Percentiles rank a stretch among this genome's conserved stretches.
phyloP scores from a whole-genome alignment of 2,329 filamentous ascomycete species.

The Dactylella cylindrospora region DNA sequence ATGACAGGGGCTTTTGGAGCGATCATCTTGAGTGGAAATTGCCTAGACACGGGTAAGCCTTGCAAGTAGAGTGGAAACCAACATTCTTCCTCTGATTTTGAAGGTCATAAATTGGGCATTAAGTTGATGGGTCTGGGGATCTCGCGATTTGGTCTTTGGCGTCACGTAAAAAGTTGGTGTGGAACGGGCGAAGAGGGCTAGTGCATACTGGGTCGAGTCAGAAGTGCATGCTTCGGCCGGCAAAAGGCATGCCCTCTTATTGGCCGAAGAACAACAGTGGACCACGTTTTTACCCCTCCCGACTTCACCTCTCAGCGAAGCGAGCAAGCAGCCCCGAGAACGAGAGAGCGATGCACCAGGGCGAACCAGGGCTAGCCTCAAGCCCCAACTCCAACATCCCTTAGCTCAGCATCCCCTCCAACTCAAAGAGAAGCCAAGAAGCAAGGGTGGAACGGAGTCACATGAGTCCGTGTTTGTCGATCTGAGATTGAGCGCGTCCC shows the following conservation, averaged over 20 bases:
- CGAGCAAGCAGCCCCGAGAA: slow-evolving; percentile 13
- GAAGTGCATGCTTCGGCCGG: slow-evolving; percentile 22
- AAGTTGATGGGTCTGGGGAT: too few relatives aligned
- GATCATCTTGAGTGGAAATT: background rate
- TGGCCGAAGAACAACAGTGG: slow-evolving; percentile 13
- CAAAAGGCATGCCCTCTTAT: slow-evolving; percentile 29
- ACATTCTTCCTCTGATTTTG: too few relatives aligned
- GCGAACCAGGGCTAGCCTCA: slow-evolving; percentile 27
- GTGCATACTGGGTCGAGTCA: slow-evolving; percentile 6
- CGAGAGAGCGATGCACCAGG: too few relatives aligned
- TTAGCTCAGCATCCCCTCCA: too few relatives aligned
- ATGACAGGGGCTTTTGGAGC: slow-evolving; percentile 16
- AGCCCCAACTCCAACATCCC: slow-evolving; percentile 6
- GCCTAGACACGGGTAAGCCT: slow-evolving; percentile 13
- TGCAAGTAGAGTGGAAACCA: slow-evolving; percentile 7
- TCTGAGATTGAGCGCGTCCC: slow-evolving; percentile 31
- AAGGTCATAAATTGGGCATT: slow-evolving; percentile 20
- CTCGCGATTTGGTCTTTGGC: too few relatives aligned
- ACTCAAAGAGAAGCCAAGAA: background rate
- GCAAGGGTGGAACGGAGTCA: slow-evolving; percentile 21
- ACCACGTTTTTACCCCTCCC: slow-evolving; percentile 17
- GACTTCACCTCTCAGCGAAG: background rate
- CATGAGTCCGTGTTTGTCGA: slow-evolving; percentile 41
- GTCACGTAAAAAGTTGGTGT: slow-evolving; percentile 18
- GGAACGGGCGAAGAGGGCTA: slow-evolving; percentile 5